Base-by-base conservation (phyloP, 306 rosid species). In the Trichosanthes truncata region DNA sequence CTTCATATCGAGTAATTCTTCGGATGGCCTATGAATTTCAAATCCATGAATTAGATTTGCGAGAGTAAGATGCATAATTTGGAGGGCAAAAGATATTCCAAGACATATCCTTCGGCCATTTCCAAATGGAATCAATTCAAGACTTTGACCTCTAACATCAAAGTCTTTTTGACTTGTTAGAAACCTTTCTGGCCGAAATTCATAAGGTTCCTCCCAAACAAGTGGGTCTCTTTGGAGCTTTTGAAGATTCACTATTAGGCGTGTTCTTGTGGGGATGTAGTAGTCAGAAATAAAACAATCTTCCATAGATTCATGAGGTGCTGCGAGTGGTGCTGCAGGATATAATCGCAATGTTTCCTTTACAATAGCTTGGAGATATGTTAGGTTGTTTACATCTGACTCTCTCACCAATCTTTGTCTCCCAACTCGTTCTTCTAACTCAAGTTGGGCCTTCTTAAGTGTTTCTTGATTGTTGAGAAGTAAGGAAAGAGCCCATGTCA, bases 151-250 rank as follows among this genome's bases (percentile, higher is more conserved):
- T 5, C 40, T 36, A 36, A 36, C 40, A 36, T 36, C 40, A 5
- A 36, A 36, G 6, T 5, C 40, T 5, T 36, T 36, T 36, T 36
- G 40, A 36, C 6, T 36, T 6, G 79, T 63, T 51, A 87, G 66
- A 80, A 90, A 88, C 55, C 89, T 90, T 76, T 88, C 91, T 0
- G 92, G 92, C 48, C 26, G 25, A 59, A 88, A 88, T 21, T 41
- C 80, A 26, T 67, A 80, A 13, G 94, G 87, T 13, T 87, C 80
- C 4, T 82, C 14, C 89, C 90, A 90, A n/a, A 85, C 82, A 55
- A 81, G 77, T 7, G 90, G 89, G 79, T 90, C 94, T 33, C 94
- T 84, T 1, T 90, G 94, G 69, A 90, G 85, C 87, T 85, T 88
- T 89, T 89, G 87, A 1, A 85, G 45, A 49, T 90, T 88, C 20